Percentiles rank a stretch among this genome's conserved stretches.
Evolutionary conservation across 129 eudicot genomes (phyloP).

Genomic region (Ambrosia trifida): DNA sequence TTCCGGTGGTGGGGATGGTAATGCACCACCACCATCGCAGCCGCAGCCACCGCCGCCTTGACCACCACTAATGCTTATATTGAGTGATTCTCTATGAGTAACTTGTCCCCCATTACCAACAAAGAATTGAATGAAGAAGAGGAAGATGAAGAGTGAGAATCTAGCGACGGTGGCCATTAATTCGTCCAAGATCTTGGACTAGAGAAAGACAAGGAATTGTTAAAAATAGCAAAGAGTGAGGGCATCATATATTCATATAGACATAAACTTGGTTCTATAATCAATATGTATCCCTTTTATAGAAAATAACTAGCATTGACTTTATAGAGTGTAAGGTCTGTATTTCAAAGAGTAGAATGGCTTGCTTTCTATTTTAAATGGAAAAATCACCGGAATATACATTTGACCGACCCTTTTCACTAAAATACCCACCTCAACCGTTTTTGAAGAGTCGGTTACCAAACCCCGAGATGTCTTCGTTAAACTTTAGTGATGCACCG

Average conservation of each 20-base stretch:
- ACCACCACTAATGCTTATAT: slow-evolving; percentile 42
- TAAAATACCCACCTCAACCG: too few species aligned
- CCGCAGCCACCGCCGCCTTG: neutral
- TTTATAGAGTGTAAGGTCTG: too few species aligned
- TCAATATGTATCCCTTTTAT: too few species aligned
- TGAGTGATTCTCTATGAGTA: slow-evolving; percentile 30
- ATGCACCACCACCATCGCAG: slow-evolving; percentile 6
- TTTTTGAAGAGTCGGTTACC: too few species aligned
- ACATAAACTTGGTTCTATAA: too few species aligned
- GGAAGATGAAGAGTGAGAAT: slow-evolving; percentile 21
- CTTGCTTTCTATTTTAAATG: too few species aligned
- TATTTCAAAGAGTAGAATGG: too few species aligned
- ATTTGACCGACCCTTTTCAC: too few species aligned
- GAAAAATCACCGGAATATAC: too few species aligned
- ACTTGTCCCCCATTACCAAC: slow-evolving; percentile 8
- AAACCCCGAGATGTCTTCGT: too few species aligned
- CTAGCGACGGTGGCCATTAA: neutral
- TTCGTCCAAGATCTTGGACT: neutral
- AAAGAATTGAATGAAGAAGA: slow-evolving; percentile 21
- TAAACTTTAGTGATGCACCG: too few species aligned
- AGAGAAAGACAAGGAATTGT: neutral
- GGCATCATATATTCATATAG: neutral
- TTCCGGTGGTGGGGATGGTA: slow-evolving; percentile 4
- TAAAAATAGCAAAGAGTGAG: neutral
- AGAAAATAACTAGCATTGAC: too few species aligned